Percentiles rank a stretch among this genome's conserved stretches.
phyloP scores from a whole-genome alignment of 2,329 filamentous ascomycete genomes.

The Xylariomycetidae sp. region DNA sequence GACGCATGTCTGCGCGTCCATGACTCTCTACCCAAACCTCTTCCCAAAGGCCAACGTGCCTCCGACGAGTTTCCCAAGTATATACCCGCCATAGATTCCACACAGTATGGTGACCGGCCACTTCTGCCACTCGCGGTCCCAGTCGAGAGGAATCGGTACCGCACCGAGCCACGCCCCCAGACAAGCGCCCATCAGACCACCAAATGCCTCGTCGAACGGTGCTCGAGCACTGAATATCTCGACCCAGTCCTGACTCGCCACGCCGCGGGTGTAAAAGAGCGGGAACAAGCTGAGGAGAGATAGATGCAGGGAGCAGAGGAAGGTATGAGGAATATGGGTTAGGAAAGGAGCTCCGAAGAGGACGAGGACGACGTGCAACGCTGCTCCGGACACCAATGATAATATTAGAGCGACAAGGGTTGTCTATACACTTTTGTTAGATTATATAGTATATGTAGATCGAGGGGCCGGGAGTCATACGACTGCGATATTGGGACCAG shows the following conservation, averaged over 20 bases:
- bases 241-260: constrained; percentile 68
- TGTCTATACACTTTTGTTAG: constrained; percentile 56
- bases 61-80: constrained; percentile 62
- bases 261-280: constrained; percentile 79
- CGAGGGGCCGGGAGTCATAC: too few relatives aligned
- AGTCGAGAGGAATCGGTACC: constrained; percentile 91
- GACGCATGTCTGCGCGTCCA: too few relatives aligned
- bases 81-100: constrained; percentile 76
- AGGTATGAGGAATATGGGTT: constrained; percentile 72
- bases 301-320: constrained; percentile 77
- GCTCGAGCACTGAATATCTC: constrained; percentile 60
- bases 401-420: constrained; percentile 65
- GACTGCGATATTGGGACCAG: constrained; percentile 40
- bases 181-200: constrained; percentile 70
- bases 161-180: constrained; percentile 90
- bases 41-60: constrained; percentile 45
- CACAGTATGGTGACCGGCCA: constrained; percentile 91
- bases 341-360: constrained; percentile 91
- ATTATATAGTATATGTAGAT: too few relatives aligned
- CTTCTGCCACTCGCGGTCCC: constrained; percentile 98
- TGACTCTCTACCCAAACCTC: too few relatives aligned
- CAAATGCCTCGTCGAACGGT: constrained; percentile 81
- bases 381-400: constrained; percentile 21
- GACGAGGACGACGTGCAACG: constrained; percentile 60
- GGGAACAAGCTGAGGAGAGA: constrained; percentile 74